Conservation (phyloP, 192 early-diverging fungal genomes). For the Podila verticillata region DNA sequence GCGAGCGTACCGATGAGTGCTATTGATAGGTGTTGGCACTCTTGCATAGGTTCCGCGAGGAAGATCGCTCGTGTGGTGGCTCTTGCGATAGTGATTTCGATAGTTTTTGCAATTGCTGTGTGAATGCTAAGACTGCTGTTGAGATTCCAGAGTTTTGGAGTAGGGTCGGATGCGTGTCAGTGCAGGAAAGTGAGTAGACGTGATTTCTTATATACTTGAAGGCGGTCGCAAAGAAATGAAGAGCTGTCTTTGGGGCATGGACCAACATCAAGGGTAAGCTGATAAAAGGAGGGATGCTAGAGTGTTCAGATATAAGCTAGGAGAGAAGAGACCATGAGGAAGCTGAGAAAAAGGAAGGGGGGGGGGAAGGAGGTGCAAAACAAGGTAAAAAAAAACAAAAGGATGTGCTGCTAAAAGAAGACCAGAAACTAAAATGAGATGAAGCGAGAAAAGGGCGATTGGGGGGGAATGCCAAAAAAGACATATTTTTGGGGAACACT, state of each 20-base stretch:
- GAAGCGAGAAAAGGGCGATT: background rate
- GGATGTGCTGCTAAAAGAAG: background rate
- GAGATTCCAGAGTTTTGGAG: no score
- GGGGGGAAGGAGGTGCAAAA: background rate
- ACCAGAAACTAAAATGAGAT: background rate
- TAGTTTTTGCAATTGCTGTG: background rate
- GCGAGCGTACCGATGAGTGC: background rate
- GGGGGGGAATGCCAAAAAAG: background rate
- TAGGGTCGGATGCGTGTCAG: no score
- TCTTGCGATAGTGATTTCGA: background rate
- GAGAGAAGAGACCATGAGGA: no score
- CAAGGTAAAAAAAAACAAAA: background rate
- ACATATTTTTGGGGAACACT: no score
- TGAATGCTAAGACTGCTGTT: background rate
- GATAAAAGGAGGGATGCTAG: no score
- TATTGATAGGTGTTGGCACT: background rate
- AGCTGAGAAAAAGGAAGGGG: background rate
- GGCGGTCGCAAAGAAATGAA: no score
- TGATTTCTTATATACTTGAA: no score
- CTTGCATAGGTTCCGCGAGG: background rate
- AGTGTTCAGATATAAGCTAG: no score
- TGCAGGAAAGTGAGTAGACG: no score
- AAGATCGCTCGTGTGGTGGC: background rate
- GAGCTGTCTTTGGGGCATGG: no score
- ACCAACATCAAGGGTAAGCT: no score